Evolutionary conservation across 179 eudicot species (phyloP).

Genomic region (Camellia oleifera): DNA sequence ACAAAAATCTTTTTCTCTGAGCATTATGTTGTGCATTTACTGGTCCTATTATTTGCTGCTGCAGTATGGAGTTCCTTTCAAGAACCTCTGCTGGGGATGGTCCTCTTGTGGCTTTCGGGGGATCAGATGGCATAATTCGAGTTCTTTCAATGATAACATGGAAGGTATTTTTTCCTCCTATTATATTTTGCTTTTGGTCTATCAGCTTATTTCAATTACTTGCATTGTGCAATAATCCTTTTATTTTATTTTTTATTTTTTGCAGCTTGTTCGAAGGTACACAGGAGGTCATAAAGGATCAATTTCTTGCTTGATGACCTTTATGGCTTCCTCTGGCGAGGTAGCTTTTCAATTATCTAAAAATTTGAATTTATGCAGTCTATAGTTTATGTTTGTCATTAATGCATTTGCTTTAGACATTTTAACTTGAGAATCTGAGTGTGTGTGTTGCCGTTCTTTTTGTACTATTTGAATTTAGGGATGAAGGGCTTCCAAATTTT

Average conservation of each 20-base stretch:
- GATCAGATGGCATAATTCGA: constrained; percentile 95
- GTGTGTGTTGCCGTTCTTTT: not conserved
- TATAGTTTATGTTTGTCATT: too few species aligned
- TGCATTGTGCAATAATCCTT: constrained; percentile 16
- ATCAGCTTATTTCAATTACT: not conserved
- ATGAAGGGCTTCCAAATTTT: not conserved
- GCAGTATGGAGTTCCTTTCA: constrained; percentile 94
- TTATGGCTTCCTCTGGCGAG: constrained; percentile 92
- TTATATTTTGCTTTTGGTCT: not conserved
- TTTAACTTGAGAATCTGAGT: not conserved
- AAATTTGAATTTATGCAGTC: not conserved
- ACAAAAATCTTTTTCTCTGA: not conserved
- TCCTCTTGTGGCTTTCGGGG: constrained; percentile 96
- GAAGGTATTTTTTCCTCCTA: constrained; percentile 48
- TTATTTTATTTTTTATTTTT: not conserved
- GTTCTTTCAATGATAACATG: constrained; percentile 96
- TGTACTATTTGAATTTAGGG: not conserved
- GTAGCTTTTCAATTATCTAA: constrained; percentile 28
- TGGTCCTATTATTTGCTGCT: constrained; percentile 18
- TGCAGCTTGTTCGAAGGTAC: constrained; percentile 94
- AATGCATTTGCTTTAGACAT: not conserved
- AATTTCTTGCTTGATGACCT: constrained; percentile 87
- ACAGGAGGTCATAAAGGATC: constrained; percentile 98
- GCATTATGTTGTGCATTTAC: not conserved
- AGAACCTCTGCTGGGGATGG: constrained; percentile 70